Percentiles rank a stretch among this genome's conserved stretches.
These are phyloP conservation scores for Monosporascus sp. DNA, from an alignment of 2,329 filamentous ascomycete genomes.

Conservation along the genomic window DNA sequence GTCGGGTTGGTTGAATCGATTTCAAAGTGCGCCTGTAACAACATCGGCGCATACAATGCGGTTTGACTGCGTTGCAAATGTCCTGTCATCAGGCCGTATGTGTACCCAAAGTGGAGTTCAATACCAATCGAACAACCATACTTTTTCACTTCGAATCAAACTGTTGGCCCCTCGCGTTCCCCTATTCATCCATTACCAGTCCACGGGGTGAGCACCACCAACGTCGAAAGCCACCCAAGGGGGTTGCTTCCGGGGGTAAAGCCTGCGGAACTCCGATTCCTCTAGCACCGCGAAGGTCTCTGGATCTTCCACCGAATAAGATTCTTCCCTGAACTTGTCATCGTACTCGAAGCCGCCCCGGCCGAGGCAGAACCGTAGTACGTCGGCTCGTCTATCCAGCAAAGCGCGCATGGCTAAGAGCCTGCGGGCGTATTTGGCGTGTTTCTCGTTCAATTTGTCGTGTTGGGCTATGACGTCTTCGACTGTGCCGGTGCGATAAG, in stretches of 20 bases:
- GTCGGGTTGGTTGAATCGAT: too few species aligned
- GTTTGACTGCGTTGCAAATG: too few species aligned
- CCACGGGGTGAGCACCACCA: background rate
- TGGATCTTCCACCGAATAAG: background rate
- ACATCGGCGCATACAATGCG: too few species aligned
- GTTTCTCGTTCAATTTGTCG: background rate
- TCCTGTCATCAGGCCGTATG: too few species aligned
- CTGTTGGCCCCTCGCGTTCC: too few species aligned
- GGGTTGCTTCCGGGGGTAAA: background rate
- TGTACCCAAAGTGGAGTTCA: too few species aligned
- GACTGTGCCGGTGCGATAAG: background rate
- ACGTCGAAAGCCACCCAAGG: background rate
- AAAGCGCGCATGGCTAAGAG: background rate
- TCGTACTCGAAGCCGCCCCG: background rate
- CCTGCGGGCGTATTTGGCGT: background rate
- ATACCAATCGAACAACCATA: too few species aligned
- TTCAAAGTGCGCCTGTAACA: too few species aligned
- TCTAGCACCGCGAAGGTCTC: background rate
- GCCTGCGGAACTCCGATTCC: background rate
- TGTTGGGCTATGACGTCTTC: background rate
- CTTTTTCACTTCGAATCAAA: too few species aligned
- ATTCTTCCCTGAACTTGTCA: background rate
- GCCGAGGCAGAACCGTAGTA: background rate
- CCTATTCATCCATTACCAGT: background rate
- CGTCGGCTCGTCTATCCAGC: background rate